Evolutionary conservation across 2,329 filamentous ascomycete genomes (phyloP).

Genomic region (Pseudocercospora cruenta): DNA sequence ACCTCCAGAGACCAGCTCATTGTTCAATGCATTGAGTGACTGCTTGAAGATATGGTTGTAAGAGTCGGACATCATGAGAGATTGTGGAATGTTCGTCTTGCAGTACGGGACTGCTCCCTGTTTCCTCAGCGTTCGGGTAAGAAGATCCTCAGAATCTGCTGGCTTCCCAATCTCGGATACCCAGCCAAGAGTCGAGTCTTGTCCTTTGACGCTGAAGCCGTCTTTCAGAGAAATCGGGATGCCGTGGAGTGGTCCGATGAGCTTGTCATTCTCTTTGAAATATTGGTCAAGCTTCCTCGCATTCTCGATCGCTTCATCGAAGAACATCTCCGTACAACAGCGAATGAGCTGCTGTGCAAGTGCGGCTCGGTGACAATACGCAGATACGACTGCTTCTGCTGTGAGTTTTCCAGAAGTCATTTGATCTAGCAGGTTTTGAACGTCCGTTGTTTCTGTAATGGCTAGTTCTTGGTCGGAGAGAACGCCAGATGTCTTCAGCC

Average conservation of each 20-base stretch:
- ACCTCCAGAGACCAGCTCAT: slow-evolving; percentile 64
- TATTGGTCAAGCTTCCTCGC: slow-evolving; percentile 33
- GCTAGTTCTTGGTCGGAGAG: slow-evolving; percentile 53
- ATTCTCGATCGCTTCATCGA: slow-evolving; percentile 43
- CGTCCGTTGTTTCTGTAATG: slow-evolving; percentile 59
- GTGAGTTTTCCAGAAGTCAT: slow-evolving; percentile 38
- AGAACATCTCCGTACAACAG: slow-evolving; percentile 45
- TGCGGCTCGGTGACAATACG: slow-evolving; percentile 47
- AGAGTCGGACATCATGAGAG: slow-evolving; percentile 37
- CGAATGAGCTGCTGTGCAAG: slow-evolving; percentile 36
- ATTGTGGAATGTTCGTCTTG: slow-evolving; percentile 61
- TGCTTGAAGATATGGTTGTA: slow-evolving; percentile 46
- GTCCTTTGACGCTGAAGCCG: slow-evolving; percentile 14
- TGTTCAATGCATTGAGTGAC: slow-evolving; percentile 65
- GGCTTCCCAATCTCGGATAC: slow-evolving; percentile 8
- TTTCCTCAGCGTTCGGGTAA: slow-evolving; percentile 49
- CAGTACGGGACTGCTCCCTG: slow-evolving; percentile 55
- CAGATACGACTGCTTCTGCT: slow-evolving; percentile 33
- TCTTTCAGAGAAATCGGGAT: slow-evolving; percentile 61
- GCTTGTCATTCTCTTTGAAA: slow-evolving; percentile 20
- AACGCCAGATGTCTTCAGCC: slow-evolving; percentile 46
- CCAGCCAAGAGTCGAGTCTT: slow-evolving; percentile 16
- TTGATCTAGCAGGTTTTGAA: slow-evolving; percentile 41
- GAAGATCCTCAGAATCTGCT: neutral
- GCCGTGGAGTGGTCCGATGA: slow-evolving; percentile 48